Conservation (phyloP, 352 stramenopile species). For the Globisporangium paroecandrum region DNA sequence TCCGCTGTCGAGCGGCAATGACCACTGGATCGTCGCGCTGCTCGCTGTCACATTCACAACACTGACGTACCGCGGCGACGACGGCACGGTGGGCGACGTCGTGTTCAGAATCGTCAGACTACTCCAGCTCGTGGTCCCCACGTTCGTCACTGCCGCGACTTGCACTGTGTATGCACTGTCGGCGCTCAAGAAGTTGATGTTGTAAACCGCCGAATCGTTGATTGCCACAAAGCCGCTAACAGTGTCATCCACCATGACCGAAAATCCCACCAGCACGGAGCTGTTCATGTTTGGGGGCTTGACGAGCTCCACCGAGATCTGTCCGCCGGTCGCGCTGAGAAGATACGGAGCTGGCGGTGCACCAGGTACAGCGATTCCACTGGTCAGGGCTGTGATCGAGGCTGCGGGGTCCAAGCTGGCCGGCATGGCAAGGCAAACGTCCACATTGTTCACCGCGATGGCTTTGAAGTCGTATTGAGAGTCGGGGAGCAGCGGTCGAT, state of each 20-base stretch:
- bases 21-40: conserved; percentile 34
- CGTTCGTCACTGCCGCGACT: conserved; percentile 35
- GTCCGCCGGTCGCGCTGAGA: conserved; percentile 43
- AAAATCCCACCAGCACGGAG: conserved; percentile 40
- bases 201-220: conserved; percentile 22
- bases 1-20: conserved; percentile 36
- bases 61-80: conserved; percentile 25
- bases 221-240: conserved; percentile 21
- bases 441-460: conserved; percentile 41
- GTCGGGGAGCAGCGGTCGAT: conserved; percentile 26
- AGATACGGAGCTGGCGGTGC: conserved; percentile 45
- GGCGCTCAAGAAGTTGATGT: conserved; percentile 27
- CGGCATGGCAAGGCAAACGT: conserved; percentile 35
- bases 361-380: conserved; percentile 28
- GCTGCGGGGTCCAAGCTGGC: conserved; percentile 16
- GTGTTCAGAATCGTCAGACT: conserved; percentile 23
- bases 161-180: conserved; percentile 31
- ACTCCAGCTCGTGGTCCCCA: conserved; percentile 41
- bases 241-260: conserved; percentile 25
- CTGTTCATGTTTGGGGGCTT: conserved; percentile 54
- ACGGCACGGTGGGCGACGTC: conserved; percentile 25
- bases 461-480: conserved; percentile 52
- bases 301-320: conserved; percentile 42
- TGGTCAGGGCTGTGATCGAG: conserved; percentile 25
- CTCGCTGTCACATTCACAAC: conserved; percentile 36